Base-by-base conservation (phyloP, 2,329 filamentous ascomycete species). In the Cordyceps cicadae region DNA sequence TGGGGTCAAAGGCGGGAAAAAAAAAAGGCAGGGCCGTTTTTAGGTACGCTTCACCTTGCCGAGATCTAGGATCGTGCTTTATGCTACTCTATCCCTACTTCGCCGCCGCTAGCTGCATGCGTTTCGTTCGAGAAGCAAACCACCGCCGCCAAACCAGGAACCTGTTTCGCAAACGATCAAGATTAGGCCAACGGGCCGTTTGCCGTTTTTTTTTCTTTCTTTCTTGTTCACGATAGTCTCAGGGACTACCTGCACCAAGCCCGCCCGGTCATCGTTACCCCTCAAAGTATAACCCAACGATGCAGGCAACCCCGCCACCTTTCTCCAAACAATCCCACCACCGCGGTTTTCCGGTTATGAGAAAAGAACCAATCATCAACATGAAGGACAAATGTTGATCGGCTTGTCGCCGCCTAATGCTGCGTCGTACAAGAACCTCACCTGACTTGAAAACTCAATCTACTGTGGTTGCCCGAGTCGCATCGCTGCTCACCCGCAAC, bases 21-120 rank as follows among this genome's bases (percentile, higher is more conserved):
- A 49, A 11, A 26, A 59, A 26, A 24, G 49, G 39, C 39, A 59
- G 57, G 39, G 57, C 57, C 57, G 57, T 41, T 41, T 46, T 41
- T 60, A 37, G 34, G 34, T 37, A 39, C 43, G 56, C 57, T 60
- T 41, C 43, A 43, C 57, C 48, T 46, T 54, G 51, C 57, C 57
- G 50, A 60, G 57, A 60, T 60, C 57, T 60, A 32, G 21, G 57
- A 60, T 60, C 57, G 14, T 54, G 21, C 29, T 39, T 29, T 43
- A 46, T 60, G 57, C 57, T 26, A 60, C 57, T 48, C 51, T 53
- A 11, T 15, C 21, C 14, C 45, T 37, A 37, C 43, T 11, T 48
- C 50, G 49, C 50, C 51, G 49, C 57, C 57, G 14, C 57, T 59
- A 59, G 50, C 57, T 59, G 32, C 26, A 53, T 39, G 56, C 26